phyloP scores from a whole-genome alignment of 2,329 filamentous ascomycete genomes.

The Colletotrichum scovillei region DNA sequence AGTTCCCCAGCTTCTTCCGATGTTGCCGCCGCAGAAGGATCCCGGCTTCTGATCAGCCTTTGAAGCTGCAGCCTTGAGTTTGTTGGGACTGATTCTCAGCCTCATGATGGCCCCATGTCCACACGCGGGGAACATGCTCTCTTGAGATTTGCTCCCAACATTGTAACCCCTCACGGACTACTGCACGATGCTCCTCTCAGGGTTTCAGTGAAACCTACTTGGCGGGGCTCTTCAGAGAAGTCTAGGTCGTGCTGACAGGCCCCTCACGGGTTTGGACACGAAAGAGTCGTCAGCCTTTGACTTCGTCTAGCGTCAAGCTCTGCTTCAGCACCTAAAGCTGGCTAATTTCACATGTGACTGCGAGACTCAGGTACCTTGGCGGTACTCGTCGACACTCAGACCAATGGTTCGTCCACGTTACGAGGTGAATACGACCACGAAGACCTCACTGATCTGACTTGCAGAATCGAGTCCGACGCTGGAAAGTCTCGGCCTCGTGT shows the following conservation, averaged over 20 bases:
- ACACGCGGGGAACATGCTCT: conserved; percentile 20
- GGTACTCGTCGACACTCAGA: conserved; percentile 5
- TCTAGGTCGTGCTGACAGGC: conserved; percentile 1
- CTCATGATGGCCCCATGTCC: conserved; percentile 11
- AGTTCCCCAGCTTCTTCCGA: conserved; percentile 33
- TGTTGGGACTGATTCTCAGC: conserved; percentile 35
- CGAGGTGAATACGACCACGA: background rate
- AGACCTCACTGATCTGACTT: background rate
- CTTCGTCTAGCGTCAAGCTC: conserved; percentile 24
- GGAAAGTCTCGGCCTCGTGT: conserved; percentile 2
- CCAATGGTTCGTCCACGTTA: conserved; percentile 1
- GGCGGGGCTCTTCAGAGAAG: background rate
- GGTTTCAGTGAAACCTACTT: conserved; percentile 31
- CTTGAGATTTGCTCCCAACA: conserved; percentile 20
- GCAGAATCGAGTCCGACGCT: background rate
- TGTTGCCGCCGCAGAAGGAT: conserved; percentile 21
- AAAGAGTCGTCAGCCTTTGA: conserved; percentile 21
- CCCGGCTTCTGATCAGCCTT: conserved; percentile 30
- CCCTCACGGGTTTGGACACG: conserved; percentile 25
- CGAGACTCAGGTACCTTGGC: background rate
- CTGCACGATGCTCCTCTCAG: conserved; percentile 4
- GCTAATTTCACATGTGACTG: conserved; percentile 24
- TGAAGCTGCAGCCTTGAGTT: conserved; percentile 31
- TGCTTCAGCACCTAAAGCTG: conserved; percentile 10
- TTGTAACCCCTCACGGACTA: conserved; percentile 13